Evolutionary conservation across 2,329 filamentous ascomycete species (phyloP), one percentile per base, ranked within the genome.

Genomic region (Ambrosiella cleistominuta): DNA sequence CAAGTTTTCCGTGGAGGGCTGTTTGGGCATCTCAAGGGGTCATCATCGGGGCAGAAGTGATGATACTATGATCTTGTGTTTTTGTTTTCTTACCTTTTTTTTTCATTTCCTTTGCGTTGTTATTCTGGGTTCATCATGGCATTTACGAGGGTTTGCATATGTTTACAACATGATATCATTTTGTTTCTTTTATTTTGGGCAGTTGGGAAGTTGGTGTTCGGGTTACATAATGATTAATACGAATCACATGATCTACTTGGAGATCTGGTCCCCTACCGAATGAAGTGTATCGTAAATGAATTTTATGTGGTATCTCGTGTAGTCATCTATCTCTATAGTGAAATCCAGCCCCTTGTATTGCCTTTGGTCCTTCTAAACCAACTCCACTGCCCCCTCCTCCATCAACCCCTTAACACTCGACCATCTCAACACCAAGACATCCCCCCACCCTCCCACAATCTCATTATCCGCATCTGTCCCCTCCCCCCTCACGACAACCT

Each of bases 361-460:
- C 27, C 17, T 37, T 51, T 2, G 11, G 6, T 35, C n/a, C 36
- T 13, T 37, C 77, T 72, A 82, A 27, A 82, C 76, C 61, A 82
- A 69, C 67, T 82, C 81, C 19, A 80, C 77, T 56, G 75, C 71
- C 0, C 76, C 77, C 7, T 70, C 68, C 17, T 79, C 74, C 7
- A 83, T 74, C 53, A 81, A 66, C 2, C 67, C 65, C 68, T 82
- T 87, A 1, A 88, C 80, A 67, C 89, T 88, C 12, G 86, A 86
- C 78, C 83, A 86, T 62, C 83, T 71, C 38, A 89, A 75, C 62
- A 86, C 82, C 66, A 85, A 73, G 36, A 87, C 74, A 69, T 88
- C 76, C 56, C 82, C 78, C 67, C 80, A 72, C 69, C 71, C 65
- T 57, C 79, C 74, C 62, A 81, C 74, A 67, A 86, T 66, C 61